Percentiles rank a stretch among this genome's conserved stretches.
These are phyloP conservation scores for Boletus sp. DNA, from an alignment of 1,284 basidiomycete genomes.

Conservation along the genomic window DNA sequence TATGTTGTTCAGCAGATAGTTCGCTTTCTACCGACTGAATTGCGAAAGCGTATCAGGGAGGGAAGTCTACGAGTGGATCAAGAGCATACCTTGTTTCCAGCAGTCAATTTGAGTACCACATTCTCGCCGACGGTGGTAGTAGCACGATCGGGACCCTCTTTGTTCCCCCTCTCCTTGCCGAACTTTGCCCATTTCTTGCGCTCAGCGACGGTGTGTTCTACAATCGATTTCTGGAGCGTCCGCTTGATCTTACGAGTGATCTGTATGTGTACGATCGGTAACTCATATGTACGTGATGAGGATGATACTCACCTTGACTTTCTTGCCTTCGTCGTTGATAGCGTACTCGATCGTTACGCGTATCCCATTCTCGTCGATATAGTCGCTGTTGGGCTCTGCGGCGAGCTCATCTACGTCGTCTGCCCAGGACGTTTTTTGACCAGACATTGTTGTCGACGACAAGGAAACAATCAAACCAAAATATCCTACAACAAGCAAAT, in stretches of 20 bases:
- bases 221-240: conserved; percentile 86
- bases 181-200: conserved; percentile 95
- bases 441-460: conserved; percentile 20
- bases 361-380: conserved; percentile 85
- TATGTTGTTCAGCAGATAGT: conserved; percentile 62
- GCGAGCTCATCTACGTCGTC: conserved; percentile 76
- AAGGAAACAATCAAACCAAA: conserved; percentile 18
- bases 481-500: conserved; percentile 15
- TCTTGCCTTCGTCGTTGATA: conserved; percentile 90
- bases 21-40: conserved; percentile 58
- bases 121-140: conserved; percentile 97
- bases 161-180: conserved; percentile 86
- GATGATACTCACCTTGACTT: conserved; percentile 70
- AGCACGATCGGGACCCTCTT: conserved; percentile 86
- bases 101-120: conserved; percentile 79
- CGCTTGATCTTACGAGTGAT: conserved; percentile 86
- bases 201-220: conserved; percentile 91
- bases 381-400: conserved; percentile 53
- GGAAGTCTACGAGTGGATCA: neutral
- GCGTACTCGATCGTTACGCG: conserved; percentile 82
- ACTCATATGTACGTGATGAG: neutral
- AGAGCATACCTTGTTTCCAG: conserved; percentile 73
- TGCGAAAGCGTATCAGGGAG: neutral
- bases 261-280: conserved; percentile 37
- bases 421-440: conserved; percentile 72